Evolutionary conservation across 2,329 filamentous ascomycete genomes (phyloP).

Genomic region (Sporothrix mexicana): DNA sequence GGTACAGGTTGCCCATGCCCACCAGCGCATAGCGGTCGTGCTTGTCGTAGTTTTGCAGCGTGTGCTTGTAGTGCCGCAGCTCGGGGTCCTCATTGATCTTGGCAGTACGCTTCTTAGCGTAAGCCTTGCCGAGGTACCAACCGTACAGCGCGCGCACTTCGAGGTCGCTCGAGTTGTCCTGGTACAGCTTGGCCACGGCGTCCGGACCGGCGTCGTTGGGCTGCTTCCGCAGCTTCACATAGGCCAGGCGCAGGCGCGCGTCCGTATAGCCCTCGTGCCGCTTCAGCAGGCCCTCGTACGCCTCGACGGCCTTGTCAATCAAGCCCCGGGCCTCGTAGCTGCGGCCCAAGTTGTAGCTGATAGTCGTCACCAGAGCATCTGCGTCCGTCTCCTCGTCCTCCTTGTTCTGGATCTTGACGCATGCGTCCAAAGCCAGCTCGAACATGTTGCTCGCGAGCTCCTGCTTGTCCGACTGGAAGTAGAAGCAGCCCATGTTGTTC

Average conservation of each 20-base stretch:
- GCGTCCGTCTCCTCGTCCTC: constrained; percentile 75
- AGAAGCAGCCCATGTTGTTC: constrained; percentile 97
- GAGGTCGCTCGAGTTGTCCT: constrained; percentile 81
- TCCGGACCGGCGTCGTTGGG: constrained; percentile 87
- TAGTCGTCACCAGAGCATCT: constrained; percentile 90
- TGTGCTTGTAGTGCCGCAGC: constrained; percentile 95
- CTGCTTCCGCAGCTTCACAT: constrained; percentile 81
- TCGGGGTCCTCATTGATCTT: constrained; percentile 90
- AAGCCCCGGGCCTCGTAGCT: constrained; percentile 88
- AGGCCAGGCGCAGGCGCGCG: constrained; percentile 84
- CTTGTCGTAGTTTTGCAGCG: constrained; percentile 91
- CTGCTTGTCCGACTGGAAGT: constrained; percentile 85
- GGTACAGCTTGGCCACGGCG: constrained; percentile 82
- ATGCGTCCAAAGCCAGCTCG: constrained; percentile 87
- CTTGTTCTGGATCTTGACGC: constrained; percentile 78
- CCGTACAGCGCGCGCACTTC: constrained; percentile 93
- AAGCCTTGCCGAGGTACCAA: constrained; percentile 86
- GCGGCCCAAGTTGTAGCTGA: constrained; percentile 93
- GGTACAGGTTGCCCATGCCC: constrained; percentile 93
- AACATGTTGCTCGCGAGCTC: constrained; percentile 84
- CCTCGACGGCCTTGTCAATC: constrained; percentile 80
- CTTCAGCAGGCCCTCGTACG: constrained; percentile 84
- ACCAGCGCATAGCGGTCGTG: constrained; percentile 97
- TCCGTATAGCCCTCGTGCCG: constrained; percentile 93
- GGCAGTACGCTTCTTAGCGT: constrained; percentile 77